phyloP scores from a whole-genome alignment of 2,329 filamentous ascomycete species.

The Botrytis deweyae region DNA sequence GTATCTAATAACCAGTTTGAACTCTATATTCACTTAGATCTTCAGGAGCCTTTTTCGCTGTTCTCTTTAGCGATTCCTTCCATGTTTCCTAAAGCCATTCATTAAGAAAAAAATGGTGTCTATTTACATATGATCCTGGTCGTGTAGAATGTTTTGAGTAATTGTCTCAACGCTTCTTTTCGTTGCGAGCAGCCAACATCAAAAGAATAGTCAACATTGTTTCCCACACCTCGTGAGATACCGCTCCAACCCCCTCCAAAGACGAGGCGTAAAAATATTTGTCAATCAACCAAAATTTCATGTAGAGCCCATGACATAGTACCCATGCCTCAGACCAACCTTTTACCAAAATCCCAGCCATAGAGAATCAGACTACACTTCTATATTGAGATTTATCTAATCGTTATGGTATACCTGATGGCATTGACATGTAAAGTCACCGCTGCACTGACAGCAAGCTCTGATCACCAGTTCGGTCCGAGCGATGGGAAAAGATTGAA shows the following conservation, averaged over 20 bases:
- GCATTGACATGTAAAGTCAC: background rate
- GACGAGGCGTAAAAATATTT: background rate
- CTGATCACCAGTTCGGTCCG: background rate
- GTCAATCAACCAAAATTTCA: background rate
- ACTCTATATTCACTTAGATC: background rate
- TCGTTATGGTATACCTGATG: background rate
- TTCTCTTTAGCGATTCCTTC: background rate
- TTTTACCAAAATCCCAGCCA: background rate
- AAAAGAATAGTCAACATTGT: background rate
- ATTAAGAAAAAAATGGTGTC: background rate
- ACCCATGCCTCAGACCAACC: background rate
- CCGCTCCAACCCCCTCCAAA: background rate
- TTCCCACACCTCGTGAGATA: background rate
- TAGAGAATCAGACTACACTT: background rate
- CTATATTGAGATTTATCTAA: background rate
- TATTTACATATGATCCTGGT: background rate
- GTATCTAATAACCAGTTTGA: background rate
- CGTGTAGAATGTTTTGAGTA: background rate
- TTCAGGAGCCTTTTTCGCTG: background rate
- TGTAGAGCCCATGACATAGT: background rate
- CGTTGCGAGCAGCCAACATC: background rate
- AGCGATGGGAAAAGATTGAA: background rate
- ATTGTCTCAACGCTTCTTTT: background rate
- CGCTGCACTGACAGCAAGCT: background rate
- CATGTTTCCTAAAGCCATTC: background rate